Conservation (phyloP, 2,329 filamentous ascomycete species). For the Aspergillus japonicus region DNA sequence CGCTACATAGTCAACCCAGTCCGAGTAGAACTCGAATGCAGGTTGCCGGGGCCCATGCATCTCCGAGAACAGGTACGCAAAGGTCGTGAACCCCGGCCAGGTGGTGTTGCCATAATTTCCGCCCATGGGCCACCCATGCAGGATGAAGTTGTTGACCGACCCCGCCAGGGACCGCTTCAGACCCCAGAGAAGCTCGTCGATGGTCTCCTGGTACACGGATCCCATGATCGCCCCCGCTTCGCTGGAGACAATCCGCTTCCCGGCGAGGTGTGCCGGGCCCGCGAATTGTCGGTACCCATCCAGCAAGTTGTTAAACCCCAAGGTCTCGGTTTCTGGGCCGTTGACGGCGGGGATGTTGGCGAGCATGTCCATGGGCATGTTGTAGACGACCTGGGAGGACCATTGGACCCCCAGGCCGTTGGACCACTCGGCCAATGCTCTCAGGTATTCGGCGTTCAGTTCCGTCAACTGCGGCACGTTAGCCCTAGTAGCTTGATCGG, state of each 20-base stretch:
- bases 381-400: slow-evolving; percentile 44
- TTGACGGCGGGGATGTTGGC: slow-evolving; percentile 38
- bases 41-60: slow-evolving; percentile 44
- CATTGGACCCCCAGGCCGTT: slow-evolving; percentile 35
- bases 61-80: slow-evolving; percentile 48
- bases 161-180: slow-evolving; percentile 42
- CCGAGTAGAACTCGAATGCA: slow-evolving; percentile 13
- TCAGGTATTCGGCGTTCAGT: slow-evolving; percentile 28
- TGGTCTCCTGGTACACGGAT: slow-evolving; percentile 23
- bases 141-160: slow-evolving; percentile 45
- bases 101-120: slow-evolving; percentile 48
- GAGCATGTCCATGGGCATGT: slow-evolving; percentile 46
- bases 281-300: slow-evolving; percentile 45
- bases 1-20: neutral
- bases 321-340: slow-evolving; percentile 44
- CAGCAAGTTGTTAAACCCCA: slow-evolving; percentile 38
- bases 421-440: slow-evolving; percentile 32
- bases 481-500: neutral
- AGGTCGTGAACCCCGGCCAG: slow-evolving; percentile 51
- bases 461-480: neutral
- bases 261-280: slow-evolving; percentile 41
- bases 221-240: slow-evolving; percentile 35
- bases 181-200: slow-evolving; percentile 33
- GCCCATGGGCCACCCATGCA: slow-evolving; percentile 47
- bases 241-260: slow-evolving; percentile 41